These are phyloP conservation scores for Platanus orientalis DNA, from an alignment of 164 flowering plant genomes.

Conservation along the genomic window DNA sequence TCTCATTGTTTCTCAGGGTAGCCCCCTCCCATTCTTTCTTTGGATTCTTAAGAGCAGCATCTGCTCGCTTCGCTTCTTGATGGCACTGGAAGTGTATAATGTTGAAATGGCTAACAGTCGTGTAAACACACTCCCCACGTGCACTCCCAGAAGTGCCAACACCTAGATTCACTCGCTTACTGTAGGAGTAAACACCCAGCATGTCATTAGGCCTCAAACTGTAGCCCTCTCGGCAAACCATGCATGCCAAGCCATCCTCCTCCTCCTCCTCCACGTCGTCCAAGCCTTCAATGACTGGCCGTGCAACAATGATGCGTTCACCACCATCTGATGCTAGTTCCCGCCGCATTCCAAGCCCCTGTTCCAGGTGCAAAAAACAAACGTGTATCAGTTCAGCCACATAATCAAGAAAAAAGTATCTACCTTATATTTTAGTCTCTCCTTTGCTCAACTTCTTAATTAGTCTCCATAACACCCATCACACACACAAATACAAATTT, in stretches of 20 bases:
- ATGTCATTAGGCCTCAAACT: constrained; percentile 86
- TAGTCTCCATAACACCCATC: too few relatives aligned
- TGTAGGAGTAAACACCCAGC: constrained; percentile 87
- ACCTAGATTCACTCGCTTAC: constrained; percentile 93
- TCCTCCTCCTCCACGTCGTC: constrained; percentile 98
- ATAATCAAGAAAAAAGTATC: neutral
- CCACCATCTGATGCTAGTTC: constrained; percentile 89
- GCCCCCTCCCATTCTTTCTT: constrained; percentile 99
- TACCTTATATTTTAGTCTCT: too few relatives aligned
- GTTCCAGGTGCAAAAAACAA: constrained; percentile 15
- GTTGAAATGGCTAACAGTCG: constrained; percentile 97
- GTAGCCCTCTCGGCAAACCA: constrained; percentile 99
- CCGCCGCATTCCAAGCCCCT: constrained; percentile 91
- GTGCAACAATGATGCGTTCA: constrained; percentile 77
- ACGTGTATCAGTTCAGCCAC: neutral
- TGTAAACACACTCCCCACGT: constrained; percentile 97
- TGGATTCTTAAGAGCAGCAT: constrained; percentile 87
- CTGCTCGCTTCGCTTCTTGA: constrained; percentile 96
- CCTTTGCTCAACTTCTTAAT: too few relatives aligned
- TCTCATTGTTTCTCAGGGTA: constrained; percentile 86
- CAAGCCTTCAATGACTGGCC: constrained; percentile 77
- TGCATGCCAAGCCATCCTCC: constrained; percentile 95
- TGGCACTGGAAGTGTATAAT: constrained; percentile 98
- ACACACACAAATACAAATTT: too few relatives aligned
- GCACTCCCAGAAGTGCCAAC: constrained; percentile 69